Evolutionary conservation across 2,329 filamentous ascomycete genomes (phyloP).

Genomic region (Arthrobotrys megalospora): DNA sequence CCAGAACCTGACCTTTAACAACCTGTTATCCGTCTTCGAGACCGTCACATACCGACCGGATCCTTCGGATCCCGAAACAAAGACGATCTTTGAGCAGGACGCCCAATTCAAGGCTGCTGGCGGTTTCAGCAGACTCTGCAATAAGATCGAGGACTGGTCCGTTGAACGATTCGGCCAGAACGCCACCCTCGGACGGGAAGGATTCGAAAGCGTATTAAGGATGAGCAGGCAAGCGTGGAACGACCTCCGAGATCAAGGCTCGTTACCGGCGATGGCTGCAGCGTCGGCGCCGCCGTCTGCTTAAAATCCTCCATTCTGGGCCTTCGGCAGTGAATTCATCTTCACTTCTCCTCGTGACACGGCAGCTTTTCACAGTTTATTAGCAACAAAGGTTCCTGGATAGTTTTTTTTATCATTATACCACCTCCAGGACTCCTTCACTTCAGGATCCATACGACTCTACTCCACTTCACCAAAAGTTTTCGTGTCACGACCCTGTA

Average conservation of each 20-base stretch:
- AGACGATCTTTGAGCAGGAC: conserved; percentile 88
- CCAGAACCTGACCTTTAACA: conserved; percentile 92
- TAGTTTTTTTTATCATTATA: neutral
- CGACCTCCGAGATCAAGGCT: conserved; percentile 52
- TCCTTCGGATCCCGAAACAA: conserved; percentile 70
- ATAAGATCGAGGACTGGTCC: conserved; percentile 92
- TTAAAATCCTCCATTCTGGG: neutral
- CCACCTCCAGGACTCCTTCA: no score
- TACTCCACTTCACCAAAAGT: conserved; percentile 33
- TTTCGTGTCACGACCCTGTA: conserved; percentile 24
- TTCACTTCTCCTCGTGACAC: conserved; percentile 18
- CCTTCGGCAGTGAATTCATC: neutral
- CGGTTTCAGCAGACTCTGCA: conserved; percentile 97
- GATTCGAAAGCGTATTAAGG: conserved; percentile 93
- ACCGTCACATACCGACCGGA: conserved; percentile 86
- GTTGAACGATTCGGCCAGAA: conserved; percentile 93
- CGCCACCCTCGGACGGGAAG: conserved; percentile 88
- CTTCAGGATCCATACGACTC: conserved; percentile 7
- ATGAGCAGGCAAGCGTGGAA: conserved; percentile 71
- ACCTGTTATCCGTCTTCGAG: conserved; percentile 91
- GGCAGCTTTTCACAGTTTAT: conserved; percentile 1
- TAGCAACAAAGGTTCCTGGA: neutral
- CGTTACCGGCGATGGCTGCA: conserved; percentile 30
- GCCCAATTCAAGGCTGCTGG: conserved; percentile 94
- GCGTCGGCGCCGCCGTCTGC: conserved; percentile 33